phyloP scores from a whole-genome alignment of 2,329 filamentous ascomycete genomes.

The Rhynchosporium agropyri region DNA sequence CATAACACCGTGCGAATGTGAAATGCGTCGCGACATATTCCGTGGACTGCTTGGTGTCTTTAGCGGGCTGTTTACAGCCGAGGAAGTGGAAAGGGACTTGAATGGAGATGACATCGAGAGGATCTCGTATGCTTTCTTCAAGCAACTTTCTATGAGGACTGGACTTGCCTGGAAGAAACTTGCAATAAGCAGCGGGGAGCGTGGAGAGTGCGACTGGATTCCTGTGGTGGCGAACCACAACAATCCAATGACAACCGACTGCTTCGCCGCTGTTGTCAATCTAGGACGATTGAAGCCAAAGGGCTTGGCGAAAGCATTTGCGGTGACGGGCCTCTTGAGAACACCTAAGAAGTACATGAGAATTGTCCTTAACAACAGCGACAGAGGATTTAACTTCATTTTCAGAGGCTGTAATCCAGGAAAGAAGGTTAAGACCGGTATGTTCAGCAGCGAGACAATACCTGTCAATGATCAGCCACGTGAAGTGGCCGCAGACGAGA shows the following conservation, averaged over 20 bases:
- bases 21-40: slow-evolving; percentile 32
- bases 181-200: slow-evolving; percentile 37
- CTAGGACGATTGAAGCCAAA: slow-evolving; percentile 33
- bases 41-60: slow-evolving; percentile 40
- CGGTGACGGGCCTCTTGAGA: slow-evolving; percentile 33
- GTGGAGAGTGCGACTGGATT: slow-evolving; percentile 39
- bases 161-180: slow-evolving; percentile 39
- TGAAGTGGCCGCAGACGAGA: slow-evolving; percentile 23
- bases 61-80: slow-evolving; percentile 35
- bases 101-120: slow-evolving; percentile 33
- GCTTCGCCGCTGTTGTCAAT: slow-evolving; percentile 38
- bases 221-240: slow-evolving; percentile 33
- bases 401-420: slow-evolving; percentile 33
- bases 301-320: slow-evolving; percentile 28
- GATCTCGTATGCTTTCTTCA: slow-evolving; percentile 40
- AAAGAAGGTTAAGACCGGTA: slow-evolving; percentile 26
- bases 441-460: slow-evolving; percentile 26
- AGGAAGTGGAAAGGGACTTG: slow-evolving; percentile 33
- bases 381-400: slow-evolving; percentile 33
- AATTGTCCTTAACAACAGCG: slow-evolving; percentile 31
- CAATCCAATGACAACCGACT: slow-evolving; percentile 36
- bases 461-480: slow-evolving; percentile 17
- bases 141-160: slow-evolving; percentile 37
- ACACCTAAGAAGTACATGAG: slow-evolving; percentile 37
- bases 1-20: slow-evolving; percentile 35